Base-by-base conservation (phyloP, 805 yeast genomes). In the Wickerhamiella siamensis region DNA sequence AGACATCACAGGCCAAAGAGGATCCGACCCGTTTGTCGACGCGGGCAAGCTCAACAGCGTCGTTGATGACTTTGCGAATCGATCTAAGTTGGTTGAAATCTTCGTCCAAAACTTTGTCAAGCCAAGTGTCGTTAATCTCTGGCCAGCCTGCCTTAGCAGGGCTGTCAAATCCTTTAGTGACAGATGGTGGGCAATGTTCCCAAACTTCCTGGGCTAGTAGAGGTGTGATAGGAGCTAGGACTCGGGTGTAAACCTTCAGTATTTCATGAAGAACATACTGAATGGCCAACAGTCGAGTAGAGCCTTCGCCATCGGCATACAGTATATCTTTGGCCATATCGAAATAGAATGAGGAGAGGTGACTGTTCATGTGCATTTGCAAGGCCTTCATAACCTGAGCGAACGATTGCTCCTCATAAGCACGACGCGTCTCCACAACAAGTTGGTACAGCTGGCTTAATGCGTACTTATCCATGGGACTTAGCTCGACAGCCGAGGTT, bases 141-240 rank as follows among this genome's bases (percentile, higher is more conserved):
- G 58, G 64, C 66, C 71, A 68, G 4, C 74, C 69, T 20, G 54
- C 45, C 57, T 62, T 62, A 50, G 72, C 72, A 1, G 80, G 79
- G 1, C 78, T 64, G 4, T 43, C 54, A 2, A 43, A 33, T 0
- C 54, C 51, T 2, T 40, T 34, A 1, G 59, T 61, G 31, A 65
- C 40, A 16, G 40, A 48, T 3, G 40, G 46, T 9, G 73, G 77
- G 3, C 72, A 52, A 44, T 67, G 66, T 31, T 74, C 72, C 95
- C 95, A 87, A 0, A 75, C 84, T 54, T 91, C 96, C 60, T 91
- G 97, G 0, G 88, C 70, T 43, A 87, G 63, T 3, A 83, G 57
- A 1, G 99, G 99, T 31, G 80, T 61, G 1, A 91, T 74, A 2
- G 98, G 97, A 0, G 86, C 69, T 43, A 88, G 56, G 1, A 83